Evolutionary conservation across 441 rosid species (phyloP), one percentile per base, ranked within the genome.

Genomic region (Populus hybrid): DNA sequence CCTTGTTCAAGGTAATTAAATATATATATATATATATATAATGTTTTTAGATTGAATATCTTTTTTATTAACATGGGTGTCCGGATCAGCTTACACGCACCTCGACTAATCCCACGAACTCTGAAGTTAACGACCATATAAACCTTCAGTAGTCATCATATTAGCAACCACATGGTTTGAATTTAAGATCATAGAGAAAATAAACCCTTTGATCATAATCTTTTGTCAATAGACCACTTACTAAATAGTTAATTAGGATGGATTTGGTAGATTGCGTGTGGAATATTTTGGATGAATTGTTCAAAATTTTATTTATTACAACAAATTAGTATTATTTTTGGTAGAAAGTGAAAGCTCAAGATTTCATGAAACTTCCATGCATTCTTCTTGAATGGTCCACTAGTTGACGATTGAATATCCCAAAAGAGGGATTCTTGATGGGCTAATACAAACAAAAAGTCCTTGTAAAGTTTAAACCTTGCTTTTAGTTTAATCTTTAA

Each of bases 361-460:
- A 65, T 23, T 23, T 23, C 23, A 23, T 23, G 23, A 82, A 84
- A 75, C 86, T 82, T 82, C 77, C 83, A 69, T 61, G 84, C 77
- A 29, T 42, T 70, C 75, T 79, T 69, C 78, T 23, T 6, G 3
- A 65, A 9, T 24, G 79, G 66, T 82, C 82, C 83, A 20, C 75
- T 23, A 67, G 83, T 82, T 82, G 82, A 86, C 85, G 1, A 4
- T 75, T 29, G 24, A 56, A 68, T 24, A 53, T 63, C 29, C 78
- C 21, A 72, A 2, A 56, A 4, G 4, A 2, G 5, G 18, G 28
- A 14, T 59, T 1, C 38, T 70, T 64, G 56, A 68, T 71, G 23
- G 77, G 76, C 71, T 83, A 79, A 76, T 77, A 59, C 24, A 69
- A 72, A 80, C 81, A 78, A 45, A 80, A 64, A 50, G 53, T 36